Conservation (phyloP, 495 filamentous ascomycete species). For the Elasticomyces elasticus region DNA sequence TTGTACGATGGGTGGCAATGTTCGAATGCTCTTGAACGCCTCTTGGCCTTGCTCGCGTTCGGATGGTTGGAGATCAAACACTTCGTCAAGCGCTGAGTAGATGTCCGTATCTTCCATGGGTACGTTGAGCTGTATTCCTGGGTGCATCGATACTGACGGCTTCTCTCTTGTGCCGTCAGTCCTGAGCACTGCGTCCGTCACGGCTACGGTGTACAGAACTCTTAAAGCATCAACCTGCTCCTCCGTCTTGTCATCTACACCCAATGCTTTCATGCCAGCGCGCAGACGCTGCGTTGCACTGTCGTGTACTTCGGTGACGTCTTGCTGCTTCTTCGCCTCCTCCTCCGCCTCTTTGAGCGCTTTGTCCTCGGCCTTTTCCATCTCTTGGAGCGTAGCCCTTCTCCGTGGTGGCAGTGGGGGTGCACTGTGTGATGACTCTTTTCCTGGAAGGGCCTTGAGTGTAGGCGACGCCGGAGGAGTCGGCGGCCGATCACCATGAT, state of each 20-base stretch:
- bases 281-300: conserved; percentile 83
- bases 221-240: conserved; percentile 75
- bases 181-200: conserved; percentile 6
- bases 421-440: background rate
- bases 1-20: conserved; percentile 74
- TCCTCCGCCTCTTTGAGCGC: conserved; percentile 10
- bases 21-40: conserved; percentile 65
- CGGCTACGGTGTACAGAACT: conserved; percentile 33
- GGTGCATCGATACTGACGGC: background rate
- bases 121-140: conserved; percentile 17
- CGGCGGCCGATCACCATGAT: conserved; percentile 6
- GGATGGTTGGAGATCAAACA: conserved; percentile 15
- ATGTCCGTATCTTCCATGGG: conserved; percentile 40
- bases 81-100: conserved; percentile 64
- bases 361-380: background rate
- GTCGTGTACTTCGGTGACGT: conserved; percentile 90
- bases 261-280: conserved; percentile 65
- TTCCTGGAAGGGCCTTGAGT: background rate
- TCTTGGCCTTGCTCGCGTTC: conserved; percentile 36
- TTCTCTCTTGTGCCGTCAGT: conserved; percentile 2
- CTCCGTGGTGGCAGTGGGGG: conserved; percentile 15
- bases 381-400: conserved; percentile 2
- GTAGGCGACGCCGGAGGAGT: conserved; percentile 4
- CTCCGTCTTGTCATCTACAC: conserved; percentile 45
- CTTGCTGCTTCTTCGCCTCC: conserved; percentile 59